These are phyloP conservation scores for Scedosporium minutisporum DNA, from an alignment of 2,329 filamentous ascomycete genomes.

Conservation along the genomic window DNA sequence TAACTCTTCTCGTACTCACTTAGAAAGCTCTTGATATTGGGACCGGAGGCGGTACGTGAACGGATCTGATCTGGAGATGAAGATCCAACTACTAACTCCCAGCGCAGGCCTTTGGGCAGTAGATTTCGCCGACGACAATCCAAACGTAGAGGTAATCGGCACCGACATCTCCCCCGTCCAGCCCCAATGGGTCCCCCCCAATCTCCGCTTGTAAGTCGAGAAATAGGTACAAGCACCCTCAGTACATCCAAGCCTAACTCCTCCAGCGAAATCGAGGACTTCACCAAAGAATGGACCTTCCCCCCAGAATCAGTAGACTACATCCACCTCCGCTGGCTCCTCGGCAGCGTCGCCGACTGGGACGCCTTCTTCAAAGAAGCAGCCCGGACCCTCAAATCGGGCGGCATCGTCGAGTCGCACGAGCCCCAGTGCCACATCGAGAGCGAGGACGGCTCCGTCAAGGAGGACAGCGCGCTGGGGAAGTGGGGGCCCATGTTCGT, in stretches of 20 bases:
- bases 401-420: conserved; percentile 30
- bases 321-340: not conserved
- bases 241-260: too few relatives aligned
- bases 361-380: conserved; percentile 27
- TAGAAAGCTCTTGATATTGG: too few relatives aligned
- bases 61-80: too few relatives aligned
- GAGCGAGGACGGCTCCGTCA: conserved; percentile 14
- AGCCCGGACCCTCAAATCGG: conserved; percentile 20
- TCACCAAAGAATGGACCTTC: not conserved
- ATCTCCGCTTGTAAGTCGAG: conserved; percentile 18
- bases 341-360: not conserved
- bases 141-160: conserved; percentile 33
- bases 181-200: conserved; percentile 37
- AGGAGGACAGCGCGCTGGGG: too few relatives aligned
- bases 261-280: not conserved
- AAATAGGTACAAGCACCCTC: too few relatives aligned
- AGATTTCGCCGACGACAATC: conserved; percentile 17
- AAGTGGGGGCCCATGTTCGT: too few relatives aligned
- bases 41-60: too few relatives aligned
- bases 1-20: too few relatives aligned
- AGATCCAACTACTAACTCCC: too few relatives aligned
- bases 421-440: conserved; percentile 19
- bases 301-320: not conserved
- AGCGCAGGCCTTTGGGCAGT: too few relatives aligned
- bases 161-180: conserved; percentile 49